Conservation (phyloP, 805 yeast genomes). For the Candida rishiriensis region DNA sequence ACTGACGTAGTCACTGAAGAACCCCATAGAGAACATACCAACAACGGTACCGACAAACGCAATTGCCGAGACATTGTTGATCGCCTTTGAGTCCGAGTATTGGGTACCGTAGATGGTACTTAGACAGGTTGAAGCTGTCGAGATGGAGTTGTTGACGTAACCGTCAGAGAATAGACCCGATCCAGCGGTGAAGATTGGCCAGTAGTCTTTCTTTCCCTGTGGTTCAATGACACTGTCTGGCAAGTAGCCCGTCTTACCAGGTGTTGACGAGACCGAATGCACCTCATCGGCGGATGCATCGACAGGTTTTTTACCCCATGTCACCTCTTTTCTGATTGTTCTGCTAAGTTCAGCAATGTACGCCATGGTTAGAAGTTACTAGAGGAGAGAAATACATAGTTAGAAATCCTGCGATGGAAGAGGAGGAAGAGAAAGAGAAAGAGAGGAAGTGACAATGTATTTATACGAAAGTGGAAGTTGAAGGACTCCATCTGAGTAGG, state of each 20-base stretch:
- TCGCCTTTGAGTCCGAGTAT: conserved; percentile 61
- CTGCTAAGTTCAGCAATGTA: neutral
- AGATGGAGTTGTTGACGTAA: conserved; percentile 80
- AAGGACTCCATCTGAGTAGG: too few relatives aligned
- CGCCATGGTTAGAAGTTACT: neutral
- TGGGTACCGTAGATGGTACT: conserved; percentile 58
- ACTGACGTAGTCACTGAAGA: conserved; percentile 71
- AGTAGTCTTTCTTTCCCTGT: conserved; percentile 26
- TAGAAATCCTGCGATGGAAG: too few relatives aligned
- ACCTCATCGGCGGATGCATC: conserved; percentile 5
- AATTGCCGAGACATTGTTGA: conserved; percentile 76
- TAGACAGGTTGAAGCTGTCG: conserved; percentile 72
- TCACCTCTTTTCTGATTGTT: conserved; percentile 18
- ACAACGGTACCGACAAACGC: conserved; percentile 90
- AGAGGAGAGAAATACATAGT: too few relatives aligned
- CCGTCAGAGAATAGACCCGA: conserved; percentile 95
- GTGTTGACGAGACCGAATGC: conserved; percentile 12
- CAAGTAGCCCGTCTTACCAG: conserved; percentile 18
- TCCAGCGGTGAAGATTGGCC: conserved; percentile 81
- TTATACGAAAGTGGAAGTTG: too few relatives aligned
- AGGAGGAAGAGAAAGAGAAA: too few relatives aligned
- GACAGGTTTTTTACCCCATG: conserved; percentile 22
- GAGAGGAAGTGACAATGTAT: too few relatives aligned
- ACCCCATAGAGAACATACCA: conserved; percentile 81
- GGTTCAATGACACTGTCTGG: conserved; percentile 25